Evolutionary conservation across 768 basidiomycete species (phyloP), one percentile per base, ranked within the genome.

Genomic region (Russula sp.): DNA sequence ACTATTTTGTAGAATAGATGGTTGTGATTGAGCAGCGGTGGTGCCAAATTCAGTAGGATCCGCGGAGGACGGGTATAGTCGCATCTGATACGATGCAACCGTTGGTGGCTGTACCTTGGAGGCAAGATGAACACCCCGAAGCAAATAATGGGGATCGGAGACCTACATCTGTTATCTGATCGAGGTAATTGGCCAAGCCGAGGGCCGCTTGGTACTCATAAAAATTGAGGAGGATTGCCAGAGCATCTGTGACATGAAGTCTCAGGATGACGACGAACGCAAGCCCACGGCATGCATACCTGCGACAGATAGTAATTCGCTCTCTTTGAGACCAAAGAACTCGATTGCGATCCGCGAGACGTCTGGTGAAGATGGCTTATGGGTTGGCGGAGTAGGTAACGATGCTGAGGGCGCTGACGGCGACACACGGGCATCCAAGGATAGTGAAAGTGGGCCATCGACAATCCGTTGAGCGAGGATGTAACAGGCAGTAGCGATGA

Each of bases 371-470:
- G 82, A 77, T 18, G 87, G 81, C 66, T 89, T 85, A 67, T 89
- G 82, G 25, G 88, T 84, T 25, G 90, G 90, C 38, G 90, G 90
- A 7, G 88, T 91, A 53, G 87, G 90, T 65, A 92, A 78, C 22
- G 88, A 88, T 48, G 86, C 80, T 16, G 87, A 85, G 25, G 89
- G 86, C 2, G 87, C 81, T 42, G 86, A 79, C 32, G 79, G 79
- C 20, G 87, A 84, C 67, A 91, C 83, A 58, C 90, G 82, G 46
- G 86, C 85, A 69, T 89, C 85, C 22, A 92, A 76, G 52, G 89
- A 86, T 38, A 84, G 78, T 0, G 87, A 85, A 67, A 87, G 83
- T 36, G 88, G 85, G 1, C 87, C 88, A 69, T 91, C 88, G 22
- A 79, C 75, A 50, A 85, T 78, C 63, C 82, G 81, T 66, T 91